Evolutionary conservation across 139 green algal species (phyloP), one percentile per base, ranked within the genome.

Genomic region (Coelastrella sp.): DNA sequence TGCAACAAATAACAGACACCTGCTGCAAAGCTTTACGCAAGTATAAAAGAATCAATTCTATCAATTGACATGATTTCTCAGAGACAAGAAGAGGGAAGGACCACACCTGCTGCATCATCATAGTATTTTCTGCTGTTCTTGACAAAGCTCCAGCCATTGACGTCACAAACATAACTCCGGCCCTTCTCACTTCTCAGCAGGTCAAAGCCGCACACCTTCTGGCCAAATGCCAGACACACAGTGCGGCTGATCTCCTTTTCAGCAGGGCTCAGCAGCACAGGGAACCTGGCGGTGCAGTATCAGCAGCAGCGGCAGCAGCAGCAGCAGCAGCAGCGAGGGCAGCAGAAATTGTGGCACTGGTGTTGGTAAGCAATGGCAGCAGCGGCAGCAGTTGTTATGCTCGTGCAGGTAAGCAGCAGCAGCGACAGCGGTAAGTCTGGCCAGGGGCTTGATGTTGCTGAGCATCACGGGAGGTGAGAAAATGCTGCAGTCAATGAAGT

Each of bases 141-240:
- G 14, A 99, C 98, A 82, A 99, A 99, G 82, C 90, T 97, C 98
- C 98, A 99, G 86, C 98, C 98, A 91, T 99, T 99, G 80, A 99
- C 98, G 87, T 99, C 98, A 92, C 98, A 99, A 27, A 99, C 98
- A 60, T 91, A 91, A 24, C 65, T 78, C 7, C 24, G 10, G 20
- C 88, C 88, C 78, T 87, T 88, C 8, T 91, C 88, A 65, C 65
- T 84, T 24, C 98, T 93, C 94, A 99, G 94, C 90, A 99, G 93
- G 93, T 99, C 97, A 85, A 99, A 99, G 73, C 97, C 97, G 93
- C 97, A 99, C 56, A 78, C 85, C 72, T 89, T 89, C 92, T 99
- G 98, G 0, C 97, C 96, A 92, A 99, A 99, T 0, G 98, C 98
- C 78, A 98, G 91, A 79, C 93, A 98, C 78, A 99, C 97, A 84